A percentile compares a stretch with the other conserved stretches of the same genome.
These are phyloP conservation scores for Lentinula raphanica DNA, from an alignment of 768 basidiomycete species.

Conservation along the genomic window DNA sequence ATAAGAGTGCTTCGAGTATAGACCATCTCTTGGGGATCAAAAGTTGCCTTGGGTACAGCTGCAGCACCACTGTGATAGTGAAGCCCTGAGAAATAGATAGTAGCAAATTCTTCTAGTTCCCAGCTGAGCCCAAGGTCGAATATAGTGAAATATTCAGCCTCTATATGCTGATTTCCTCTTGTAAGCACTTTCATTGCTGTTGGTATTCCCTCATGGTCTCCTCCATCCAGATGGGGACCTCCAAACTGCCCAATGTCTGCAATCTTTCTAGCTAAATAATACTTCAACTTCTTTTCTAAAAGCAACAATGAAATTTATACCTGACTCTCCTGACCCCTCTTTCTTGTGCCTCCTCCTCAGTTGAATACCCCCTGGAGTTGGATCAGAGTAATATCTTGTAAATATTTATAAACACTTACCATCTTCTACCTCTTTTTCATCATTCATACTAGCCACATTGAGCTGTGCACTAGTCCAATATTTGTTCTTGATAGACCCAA, in stretches of 20 bases:
- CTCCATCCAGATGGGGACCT: background rate
- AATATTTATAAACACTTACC: too few relatives aligned
- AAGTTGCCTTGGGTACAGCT: background rate
- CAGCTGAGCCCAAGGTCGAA: background rate
- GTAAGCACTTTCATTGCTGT: background rate
- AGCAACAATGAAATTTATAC: background rate
- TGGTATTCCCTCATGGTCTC: background rate
- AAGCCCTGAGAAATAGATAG: background rate
- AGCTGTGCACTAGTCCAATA: background rate
- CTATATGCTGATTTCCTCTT: background rate
- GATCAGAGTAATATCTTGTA: too few relatives aligned
- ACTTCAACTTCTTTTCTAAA: too few relatives aligned
- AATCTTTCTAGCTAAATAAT: too few relatives aligned
- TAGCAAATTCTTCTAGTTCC: background rate
- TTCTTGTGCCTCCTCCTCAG: background rate
- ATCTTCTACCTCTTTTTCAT: background rate
- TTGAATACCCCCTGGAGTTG: too few relatives aligned
- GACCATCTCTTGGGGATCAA: too few relatives aligned
- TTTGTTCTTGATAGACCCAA: background rate
- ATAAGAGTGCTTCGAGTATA: background rate
- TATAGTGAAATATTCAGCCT: background rate
- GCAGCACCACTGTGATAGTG: background rate
- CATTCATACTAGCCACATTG: background rate
- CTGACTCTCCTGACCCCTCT: background rate
- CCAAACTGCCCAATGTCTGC: background rate